Base-by-base conservation (phyloP, 768 basidiomycete species). In the Brasilioporus rufonigricans region DNA sequence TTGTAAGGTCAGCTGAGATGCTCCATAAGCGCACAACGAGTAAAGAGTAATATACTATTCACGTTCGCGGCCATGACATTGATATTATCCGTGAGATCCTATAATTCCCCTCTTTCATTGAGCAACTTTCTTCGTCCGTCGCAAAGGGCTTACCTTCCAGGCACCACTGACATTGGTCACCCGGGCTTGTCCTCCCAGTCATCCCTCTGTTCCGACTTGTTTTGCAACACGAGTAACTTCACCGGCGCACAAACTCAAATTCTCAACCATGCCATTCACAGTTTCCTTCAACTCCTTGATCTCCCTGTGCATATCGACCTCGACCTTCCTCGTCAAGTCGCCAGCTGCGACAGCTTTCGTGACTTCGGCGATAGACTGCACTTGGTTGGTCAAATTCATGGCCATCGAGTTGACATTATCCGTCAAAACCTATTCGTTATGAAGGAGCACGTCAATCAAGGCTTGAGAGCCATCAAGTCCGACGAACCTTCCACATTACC, bases 161-260 rank as follows among this genome's bases (percentile, higher is more conserved):
- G 93, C 96, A 46, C 97, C 97, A 55, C 92, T 91, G 41, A 99
- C 93, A 65, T 93, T 91, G 58, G 87, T 88, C 35, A 98, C 97
- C 50, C 87, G 81, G 1, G 95, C 97, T 64, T 96, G 95, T 11
- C 95, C 96, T 48, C 96, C 97, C 65, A 98, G 78, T 61, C 86
- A 81, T 32, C 96, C 97, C 68, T 98, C 97, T 8, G 95, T 98
- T 29, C 97, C 97, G 67, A 98, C 97, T 73, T 98, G 93, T 60
- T 91, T 82, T 4, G 95, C 97, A 29, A 98, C 95, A 51, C 94
- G 77, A 29, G 84, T 84, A 52, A 85, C 84, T 72, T 93, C 90
- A 63, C 89, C 88, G 0, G 91, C 91, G 69, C 93, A 93, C 39
- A 91, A 77, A 61, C 87, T 90, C 71, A 93, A 69, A 66, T 82